Conservation (phyloP, 768 basidiomycete species). For the Leccinum barrowsii region DNA sequence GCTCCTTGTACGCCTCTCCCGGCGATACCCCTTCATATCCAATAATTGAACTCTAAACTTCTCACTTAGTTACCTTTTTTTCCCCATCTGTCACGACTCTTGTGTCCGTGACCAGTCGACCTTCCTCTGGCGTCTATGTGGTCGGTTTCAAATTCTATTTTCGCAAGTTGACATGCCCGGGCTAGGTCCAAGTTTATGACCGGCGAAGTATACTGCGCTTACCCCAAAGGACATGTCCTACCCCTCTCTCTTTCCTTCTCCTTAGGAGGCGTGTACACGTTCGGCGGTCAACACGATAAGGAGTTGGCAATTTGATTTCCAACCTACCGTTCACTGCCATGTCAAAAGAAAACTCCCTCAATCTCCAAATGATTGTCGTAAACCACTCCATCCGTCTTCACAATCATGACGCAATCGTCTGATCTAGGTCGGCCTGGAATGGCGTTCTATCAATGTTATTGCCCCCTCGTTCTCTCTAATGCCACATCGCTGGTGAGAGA, state of each 20-base stretch:
- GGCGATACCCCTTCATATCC: slow-evolving; percentile 21
- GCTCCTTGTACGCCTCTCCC: slow-evolving; percentile 7
- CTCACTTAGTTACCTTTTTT: background rate
- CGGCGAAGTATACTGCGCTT: background rate
- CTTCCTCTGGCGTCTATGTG: slow-evolving; percentile 1
- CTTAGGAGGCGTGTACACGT: background rate
- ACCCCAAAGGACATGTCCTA: background rate
- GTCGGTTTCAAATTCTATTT: slow-evolving; percentile 9
- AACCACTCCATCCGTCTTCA: slow-evolving; percentile 12
- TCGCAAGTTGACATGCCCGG: background rate
- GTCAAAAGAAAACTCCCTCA: slow-evolving; percentile 7
- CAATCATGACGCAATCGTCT: slow-evolving; percentile 7
- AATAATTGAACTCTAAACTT: slow-evolving; percentile 25
- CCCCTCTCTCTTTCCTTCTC: background rate
- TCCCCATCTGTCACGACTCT: slow-evolving; percentile 8
- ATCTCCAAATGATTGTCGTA: slow-evolving; percentile 22
- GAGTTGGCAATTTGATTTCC: slow-evolving; percentile 11
- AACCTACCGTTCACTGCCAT: slow-evolving; percentile 1
- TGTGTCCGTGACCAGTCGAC: background rate
- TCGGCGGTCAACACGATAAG: slow-evolving; percentile 1
- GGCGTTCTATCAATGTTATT: background rate
- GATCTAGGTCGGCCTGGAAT: slow-evolving; percentile 1
- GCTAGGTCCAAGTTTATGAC: background rate
- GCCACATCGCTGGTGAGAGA: slow-evolving; percentile 14
- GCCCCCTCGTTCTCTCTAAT: slow-evolving; percentile 5